Base-by-base conservation (phyloP, 1,139 yeast species). In the Saccharomyces hybrid region DNA sequence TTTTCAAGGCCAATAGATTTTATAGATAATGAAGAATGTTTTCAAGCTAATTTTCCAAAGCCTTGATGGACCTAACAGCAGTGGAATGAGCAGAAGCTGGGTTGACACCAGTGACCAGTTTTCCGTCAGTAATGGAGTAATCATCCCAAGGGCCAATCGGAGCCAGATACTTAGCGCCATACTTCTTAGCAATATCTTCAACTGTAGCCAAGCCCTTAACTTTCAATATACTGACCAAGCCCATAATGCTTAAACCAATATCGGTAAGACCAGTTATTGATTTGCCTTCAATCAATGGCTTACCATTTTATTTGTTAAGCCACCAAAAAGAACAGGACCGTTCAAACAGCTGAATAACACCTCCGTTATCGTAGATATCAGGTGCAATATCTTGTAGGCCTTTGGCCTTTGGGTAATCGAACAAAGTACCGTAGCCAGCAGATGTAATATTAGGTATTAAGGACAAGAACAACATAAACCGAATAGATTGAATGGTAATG, bases 331-430 rank as follows among this genome's bases (percentile, higher is more conserved):
- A 46, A 77, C 76, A 13, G 86, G 85, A 4, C 87, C 88, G 60
- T 83, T 88, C 88, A 83, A 23, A 83, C 86, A 14, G 87, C 84
- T 46, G 82, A 27, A 83, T 78, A 46, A 81, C 76, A 50, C 86
- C 86, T 34, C 79, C 79, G 26, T 75, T 70, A 47, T 70, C 71
- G 65, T 78, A 80, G 52, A 82, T 76, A 11, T 71, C 68, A 47
- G 72, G 69, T 29, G 81, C 82, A 48, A 80, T 59, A 28, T 66
- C 60, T 56, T 78, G 81, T 52, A 82, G 70, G n/a, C 64, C 74
- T 5, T 65, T 68, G 23, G 84, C 84, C 3, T 67, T 71, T 52
- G 84, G 83, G 66, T 75, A 82, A 65, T 83, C 88, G 60, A 75
- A 79, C 50, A 78, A 63, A n/a, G 84, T 73, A 26, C 79, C 88